Conservation (phyloP, 371 early-diverging fungal species). For the Mucor piriformis region DNA sequence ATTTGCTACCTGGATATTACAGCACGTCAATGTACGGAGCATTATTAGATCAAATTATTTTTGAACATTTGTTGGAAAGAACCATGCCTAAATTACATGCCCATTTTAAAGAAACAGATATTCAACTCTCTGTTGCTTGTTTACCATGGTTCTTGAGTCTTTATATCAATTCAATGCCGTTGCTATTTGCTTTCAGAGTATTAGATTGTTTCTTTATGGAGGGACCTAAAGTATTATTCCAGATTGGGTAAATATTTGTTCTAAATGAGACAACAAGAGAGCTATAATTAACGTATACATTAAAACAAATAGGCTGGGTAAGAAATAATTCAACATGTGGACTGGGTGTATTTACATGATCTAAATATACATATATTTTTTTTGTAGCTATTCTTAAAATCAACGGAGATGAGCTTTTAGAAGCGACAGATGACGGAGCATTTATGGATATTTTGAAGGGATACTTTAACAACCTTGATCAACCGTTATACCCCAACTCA, state of each 20-base stretch:
- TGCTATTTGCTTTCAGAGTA: conserved; percentile 85
- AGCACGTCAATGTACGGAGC: conserved; percentile 98
- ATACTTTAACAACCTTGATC: conserved; percentile 74
- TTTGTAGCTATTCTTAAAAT: conserved; percentile 84
- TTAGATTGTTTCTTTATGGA: conserved; percentile 95
- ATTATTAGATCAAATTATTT: conserved; percentile 91
- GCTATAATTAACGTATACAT: too few relatives aligned
- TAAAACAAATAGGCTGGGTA: conserved; percentile 27
- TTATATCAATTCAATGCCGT: conserved; percentile 92
- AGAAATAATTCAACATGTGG: background rate
- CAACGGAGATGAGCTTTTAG: conserved; percentile 87
- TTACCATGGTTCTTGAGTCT: conserved; percentile 96
- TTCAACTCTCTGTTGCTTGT: conserved; percentile 94
- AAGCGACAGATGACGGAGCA: conserved; percentile 89
- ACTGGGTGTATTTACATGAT: background rate
- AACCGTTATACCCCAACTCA: conserved; percentile 64
- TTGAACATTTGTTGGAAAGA: conserved; percentile 83
- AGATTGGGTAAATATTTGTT: conserved; percentile 80
- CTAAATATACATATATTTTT: too few relatives aligned
- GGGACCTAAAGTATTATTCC: conserved; percentile 92
- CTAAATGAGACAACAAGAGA: too few relatives aligned
- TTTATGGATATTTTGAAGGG: conserved; percentile 81
- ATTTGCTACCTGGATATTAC: conserved; percentile 93
- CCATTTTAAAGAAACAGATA: conserved; percentile 84
- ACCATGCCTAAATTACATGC: conserved; percentile 78